Percentiles rank a stretch among this genome's conserved stretches.
Evolutionary conservation across 2,329 filamentous ascomycete genomes (phyloP).

Genomic region (Blastomyces parvus): DNA sequence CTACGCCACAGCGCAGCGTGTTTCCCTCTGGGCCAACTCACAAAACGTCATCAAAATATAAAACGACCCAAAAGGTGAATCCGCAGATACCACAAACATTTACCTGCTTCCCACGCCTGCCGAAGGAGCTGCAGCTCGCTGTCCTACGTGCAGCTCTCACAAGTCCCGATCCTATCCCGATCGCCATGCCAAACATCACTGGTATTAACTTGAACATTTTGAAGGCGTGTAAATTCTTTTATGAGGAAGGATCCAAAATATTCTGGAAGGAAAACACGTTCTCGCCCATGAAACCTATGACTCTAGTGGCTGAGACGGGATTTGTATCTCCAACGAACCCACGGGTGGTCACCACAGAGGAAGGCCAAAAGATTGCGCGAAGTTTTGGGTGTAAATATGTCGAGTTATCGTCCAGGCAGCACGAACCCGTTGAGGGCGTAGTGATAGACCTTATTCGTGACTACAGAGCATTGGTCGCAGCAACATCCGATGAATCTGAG

Average conservation of each 20-base stretch:
- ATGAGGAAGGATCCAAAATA: slow-evolving; percentile 2
- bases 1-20: neutral
- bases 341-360: neutral
- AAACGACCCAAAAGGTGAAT: neutral
- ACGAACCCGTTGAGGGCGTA: neutral
- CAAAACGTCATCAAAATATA: neutral
- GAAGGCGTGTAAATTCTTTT: slow-evolving; percentile 2
- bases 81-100: neutral
- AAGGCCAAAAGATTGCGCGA: neutral
- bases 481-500: neutral
- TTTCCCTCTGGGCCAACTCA: neutral
- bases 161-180: neutral
- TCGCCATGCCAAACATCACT: neutral
- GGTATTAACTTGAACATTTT: slow-evolving; percentile 1
- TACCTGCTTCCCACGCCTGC: neutral
- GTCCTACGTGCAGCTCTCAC: neutral
- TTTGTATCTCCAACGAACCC: neutral
- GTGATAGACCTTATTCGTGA: neutral
- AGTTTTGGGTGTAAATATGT: neutral
- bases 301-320: neutral
- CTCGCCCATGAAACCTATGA: neutral
- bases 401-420: neutral
- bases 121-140: neutral
- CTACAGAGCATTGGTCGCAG: neutral
- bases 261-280: neutral